Conservation (phyloP, 805 yeast genomes). For the Helenozyma baotianmanensis region DNA sequence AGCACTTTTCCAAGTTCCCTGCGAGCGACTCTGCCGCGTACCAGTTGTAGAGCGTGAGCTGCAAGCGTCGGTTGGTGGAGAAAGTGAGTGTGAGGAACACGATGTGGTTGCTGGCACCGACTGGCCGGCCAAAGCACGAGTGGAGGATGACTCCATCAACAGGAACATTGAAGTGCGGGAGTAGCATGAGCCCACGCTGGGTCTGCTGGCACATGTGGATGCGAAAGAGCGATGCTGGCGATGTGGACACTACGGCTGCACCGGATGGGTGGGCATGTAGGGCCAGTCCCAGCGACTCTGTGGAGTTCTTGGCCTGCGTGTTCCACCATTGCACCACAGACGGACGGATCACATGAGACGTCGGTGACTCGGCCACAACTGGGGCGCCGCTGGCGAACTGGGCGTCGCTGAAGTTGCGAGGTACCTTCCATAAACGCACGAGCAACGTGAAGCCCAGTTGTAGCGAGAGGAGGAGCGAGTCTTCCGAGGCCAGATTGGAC, state of each 20-base stretch:
- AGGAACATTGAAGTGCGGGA: slow-evolving; percentile 34
- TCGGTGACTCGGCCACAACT: slow-evolving; percentile 7
- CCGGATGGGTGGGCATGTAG: slow-evolving; percentile 37
- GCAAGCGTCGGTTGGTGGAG: slow-evolving; percentile 33
- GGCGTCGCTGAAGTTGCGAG: slow-evolving; percentile 24
- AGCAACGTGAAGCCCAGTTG: slow-evolving; percentile 38
- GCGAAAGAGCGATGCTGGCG: slow-evolving; percentile 33
- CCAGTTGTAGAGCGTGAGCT: slow-evolving; percentile 40
- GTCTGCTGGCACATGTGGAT: slow-evolving; percentile 35
- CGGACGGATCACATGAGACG: slow-evolving; percentile 31
- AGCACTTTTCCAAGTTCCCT: slow-evolving; percentile 28
- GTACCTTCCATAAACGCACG: slow-evolving; percentile 35
- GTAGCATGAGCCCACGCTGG: slow-evolving; percentile 33
- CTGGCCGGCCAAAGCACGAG: slow-evolving; percentile 39
- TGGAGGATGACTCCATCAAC: slow-evolving; percentile 40
- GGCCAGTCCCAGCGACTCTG: slow-evolving; percentile 22
- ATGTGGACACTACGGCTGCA: slow-evolving; percentile 32
- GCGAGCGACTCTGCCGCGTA: slow-evolving; percentile 28
- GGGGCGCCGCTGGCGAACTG: slow-evolving; percentile 11
- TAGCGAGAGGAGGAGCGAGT: slow-evolving; percentile 35
- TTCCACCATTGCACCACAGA: slow-evolving; percentile 52
- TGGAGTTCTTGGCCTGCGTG: slow-evolving; percentile 11
- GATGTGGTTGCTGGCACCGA: slow-evolving; percentile 25
- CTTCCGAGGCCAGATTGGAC: slow-evolving; percentile 18
- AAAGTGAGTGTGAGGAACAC: slow-evolving; percentile 33